A percentile compares a stretch with the other conserved stretches of the same genome.
Evolutionary conservation across 2,329 filamentous ascomycete genomes (phyloP).

Genomic region (Fusarium annulatum): DNA sequence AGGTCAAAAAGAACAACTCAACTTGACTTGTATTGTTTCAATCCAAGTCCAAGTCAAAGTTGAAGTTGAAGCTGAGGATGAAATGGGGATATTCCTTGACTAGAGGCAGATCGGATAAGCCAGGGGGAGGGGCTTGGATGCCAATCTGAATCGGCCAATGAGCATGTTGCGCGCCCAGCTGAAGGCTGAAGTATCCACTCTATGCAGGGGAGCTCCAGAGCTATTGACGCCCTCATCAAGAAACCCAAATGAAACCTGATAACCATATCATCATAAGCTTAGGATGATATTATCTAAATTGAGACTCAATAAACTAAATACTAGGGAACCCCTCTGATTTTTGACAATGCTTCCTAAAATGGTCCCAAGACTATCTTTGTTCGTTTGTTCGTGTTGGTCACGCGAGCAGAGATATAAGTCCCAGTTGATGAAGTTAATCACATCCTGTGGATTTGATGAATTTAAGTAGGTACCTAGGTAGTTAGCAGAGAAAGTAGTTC

Average conservation of each 20-base stretch:
- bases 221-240: not conserved
- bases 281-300: not conserved
- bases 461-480: too few relatives aligned
- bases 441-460: too few relatives aligned
- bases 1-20: not conserved
- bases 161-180: not conserved
- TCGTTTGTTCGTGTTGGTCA: not conserved
- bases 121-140: conserved; percentile 16
- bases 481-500: too few relatives aligned
- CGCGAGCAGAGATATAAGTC: not conserved
- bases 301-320: not conserved
- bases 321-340: not conserved
- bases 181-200: conserved; percentile 18
- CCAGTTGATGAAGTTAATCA: too few relatives aligned
- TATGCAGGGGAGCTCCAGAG: conserved; percentile 19
- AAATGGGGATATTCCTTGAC: conserved; percentile 14
- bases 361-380: not conserved
- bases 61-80: conserved; percentile 13
- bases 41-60: not conserved
- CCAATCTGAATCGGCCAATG: conserved; percentile 7
- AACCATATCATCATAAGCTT: not conserved
- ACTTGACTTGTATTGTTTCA: conserved; percentile 15
- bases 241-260: not conserved
- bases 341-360: not conserved
- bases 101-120: conserved; percentile 8